Evolutionary conservation across 345 rosid species (phyloP).

Genomic region (Passiflora organensis): DNA sequence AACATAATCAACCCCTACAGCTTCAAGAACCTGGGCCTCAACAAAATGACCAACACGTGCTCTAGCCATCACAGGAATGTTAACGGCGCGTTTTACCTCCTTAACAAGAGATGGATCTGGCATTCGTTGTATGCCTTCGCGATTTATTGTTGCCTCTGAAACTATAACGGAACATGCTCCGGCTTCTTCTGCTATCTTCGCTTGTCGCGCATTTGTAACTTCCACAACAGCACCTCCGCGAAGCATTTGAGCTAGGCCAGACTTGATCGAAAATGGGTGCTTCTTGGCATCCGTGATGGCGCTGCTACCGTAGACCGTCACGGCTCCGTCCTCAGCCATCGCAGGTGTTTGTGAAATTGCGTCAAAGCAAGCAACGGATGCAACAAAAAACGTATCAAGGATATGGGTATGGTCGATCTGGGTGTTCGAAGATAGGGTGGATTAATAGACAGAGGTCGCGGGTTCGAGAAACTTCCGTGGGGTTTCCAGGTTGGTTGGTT

Average conservation of each 20-base stretch:
- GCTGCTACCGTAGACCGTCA: constrained; percentile 21
- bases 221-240: constrained; percentile 30
- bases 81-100: constrained; percentile 26
- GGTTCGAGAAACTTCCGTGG: constrained; percentile 25
- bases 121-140: constrained; percentile 13
- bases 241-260: constrained; percentile 23
- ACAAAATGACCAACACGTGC: constrained; percentile 37
- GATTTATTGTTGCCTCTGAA: constrained; percentile 7
- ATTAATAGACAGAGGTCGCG: not conserved
- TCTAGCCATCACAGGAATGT: constrained; percentile 28
- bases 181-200: constrained; percentile 25
- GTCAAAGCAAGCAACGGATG: constrained; percentile 8
- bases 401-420: not conserved
- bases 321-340: constrained; percentile 25
- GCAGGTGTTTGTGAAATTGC: constrained; percentile 20
- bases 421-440: not conserved
- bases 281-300: constrained; percentile 16
- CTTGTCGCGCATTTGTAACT: constrained; percentile 19
- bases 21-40: constrained; percentile 37
- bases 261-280: constrained; percentile 22
- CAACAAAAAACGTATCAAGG: not conserved
- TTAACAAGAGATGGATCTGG: constrained; percentile 21
- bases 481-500: constrained; percentile 6
- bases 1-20: constrained; percentile 29
- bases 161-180: constrained; percentile 26